Percentiles rank a stretch among this genome's conserved stretches.
These are phyloP conservation scores for Dissoconium aciculare DNA, from an alignment of 2,329 filamentous ascomycete genomes.

Conservation along the genomic window DNA sequence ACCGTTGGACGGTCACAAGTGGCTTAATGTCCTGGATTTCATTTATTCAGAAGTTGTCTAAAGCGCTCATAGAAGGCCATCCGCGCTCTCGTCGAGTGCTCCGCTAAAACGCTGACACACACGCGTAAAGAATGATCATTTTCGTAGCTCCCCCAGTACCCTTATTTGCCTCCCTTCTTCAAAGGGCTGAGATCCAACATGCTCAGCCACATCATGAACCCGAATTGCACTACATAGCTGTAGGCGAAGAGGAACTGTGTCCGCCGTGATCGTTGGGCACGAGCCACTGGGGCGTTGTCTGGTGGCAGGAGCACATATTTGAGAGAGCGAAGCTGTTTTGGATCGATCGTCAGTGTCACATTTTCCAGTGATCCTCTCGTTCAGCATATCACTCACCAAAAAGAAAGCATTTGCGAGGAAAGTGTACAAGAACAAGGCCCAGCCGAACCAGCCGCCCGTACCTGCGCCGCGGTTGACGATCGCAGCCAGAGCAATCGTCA, in stretches of 20 bases:
- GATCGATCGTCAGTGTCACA: too few species aligned
- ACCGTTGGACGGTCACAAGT: too few species aligned
- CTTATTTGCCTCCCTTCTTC: constrained; percentile 5
- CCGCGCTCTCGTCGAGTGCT: too few species aligned
- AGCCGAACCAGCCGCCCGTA: constrained; percentile 76
- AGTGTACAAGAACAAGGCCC: constrained; percentile 79
- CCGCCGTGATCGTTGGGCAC: constrained; percentile 70
- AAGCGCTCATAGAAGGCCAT: too few species aligned
- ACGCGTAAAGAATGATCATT: too few species aligned
- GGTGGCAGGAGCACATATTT: constrained; percentile 93
- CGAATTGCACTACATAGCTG: constrained; percentile 81
- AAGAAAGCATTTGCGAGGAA: constrained; percentile 93
- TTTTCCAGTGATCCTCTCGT: constrained; percentile 6
- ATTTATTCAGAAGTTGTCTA: too few species aligned
- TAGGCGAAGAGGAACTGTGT: constrained; percentile 91
- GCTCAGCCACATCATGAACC: constrained; percentile 80
- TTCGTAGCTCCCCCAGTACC: too few species aligned
- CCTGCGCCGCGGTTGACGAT: constrained; percentile 63
- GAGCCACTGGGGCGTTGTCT: constrained; percentile 55
- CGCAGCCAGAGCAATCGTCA: constrained; percentile 68
- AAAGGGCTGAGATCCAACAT: constrained; percentile 26
- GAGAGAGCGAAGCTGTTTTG: constrained; percentile 70
- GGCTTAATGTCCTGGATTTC: too few species aligned
- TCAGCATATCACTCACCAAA: constrained; percentile 45
- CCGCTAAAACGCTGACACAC: too few species aligned